Evolutionary conservation across 352 stramenopile species (phyloP), one percentile per base, ranked within the genome.

Genomic region (Phytophthora tubulina): DNA sequence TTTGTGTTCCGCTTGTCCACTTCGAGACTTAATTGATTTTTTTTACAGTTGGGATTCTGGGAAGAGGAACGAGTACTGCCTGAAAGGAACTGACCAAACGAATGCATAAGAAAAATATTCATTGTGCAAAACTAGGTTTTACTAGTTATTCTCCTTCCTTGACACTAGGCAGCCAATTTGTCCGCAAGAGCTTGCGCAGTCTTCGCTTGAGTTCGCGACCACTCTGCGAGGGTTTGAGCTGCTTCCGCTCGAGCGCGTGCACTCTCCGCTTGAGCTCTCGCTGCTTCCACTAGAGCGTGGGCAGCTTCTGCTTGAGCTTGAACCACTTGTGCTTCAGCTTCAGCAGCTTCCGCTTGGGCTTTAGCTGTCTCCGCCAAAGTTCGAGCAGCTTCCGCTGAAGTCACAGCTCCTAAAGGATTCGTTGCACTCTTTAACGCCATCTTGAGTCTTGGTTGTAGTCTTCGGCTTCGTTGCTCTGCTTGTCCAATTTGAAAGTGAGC

Each of bases 241-340:
- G 62, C 63, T 21, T 57, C 55, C 13, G 63, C 63, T 68, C 69
- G 69, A 60, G 56, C 30, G 39, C 15, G 50, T 6, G 69, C 55
- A n/a, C 51, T 63, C 11, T 72, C 69, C 13, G 69, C 69, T 44
- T 76, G 62, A 44, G 56, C 69, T 57, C 38, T 38, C 8, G 63
- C 69, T 50, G 69, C 62, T n/a, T 72, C 69, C 31, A 72, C 36
- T 7, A 72, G 44, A 50, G 62, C 62, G 41, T 56, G 35, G 46
- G 63, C 63, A 14, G 69, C 69, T n/a, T 76, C 69, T 9, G 69
- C 69, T 68, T 76, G 69, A 4, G 69, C 69, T 50, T 49, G 55
- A 64, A 75, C 62, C 42, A 53, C 69, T 57, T 49, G 35, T 8
- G 69, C 63, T 72, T 76, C 58, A 17, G 63, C 63, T 60, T 53